Evolutionary conservation across 2,329 filamentous ascomycete genomes (phyloP), one percentile per base, ranked within the genome.

Genomic region (Ophiocordyceps camponoti-rufipedis): DNA sequence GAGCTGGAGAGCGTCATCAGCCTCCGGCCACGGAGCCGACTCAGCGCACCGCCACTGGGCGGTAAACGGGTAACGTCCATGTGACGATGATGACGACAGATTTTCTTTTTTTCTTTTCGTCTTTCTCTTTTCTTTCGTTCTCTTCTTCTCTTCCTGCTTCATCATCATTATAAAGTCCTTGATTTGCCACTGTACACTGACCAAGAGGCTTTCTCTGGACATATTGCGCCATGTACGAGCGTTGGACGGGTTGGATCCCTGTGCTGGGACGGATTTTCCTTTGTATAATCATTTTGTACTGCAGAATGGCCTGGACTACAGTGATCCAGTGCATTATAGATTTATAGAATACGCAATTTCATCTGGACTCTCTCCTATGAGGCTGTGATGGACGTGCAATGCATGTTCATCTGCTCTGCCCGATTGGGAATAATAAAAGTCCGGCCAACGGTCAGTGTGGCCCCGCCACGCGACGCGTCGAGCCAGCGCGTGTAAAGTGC

Each of bases 1-100:
- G 91, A 98, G 64, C 70, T 98, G 48, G 86, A 95, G 66, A 89
- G 85, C 51, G 77, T 98, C 48, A 93, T 96, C 59, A 75, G 69
- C 57, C 62, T 69, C 32, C 61, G 69, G 28, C 69, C 69, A 7
- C 58, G 57, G 50, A 61, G 52, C 44, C 62, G 65, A 41, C 53
- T 58, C 32, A 67, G 66, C 48, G 35, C 35, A 39, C 56, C 58
- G 12, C 60, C 60, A 2, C 49, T 56, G 14, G 44, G 55, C 14
- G 51, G 56, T 18, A 57, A 56, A 43, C 63, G 66, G 39, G 58
- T 66, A 44, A 58, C 67, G 32, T 71, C 68, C 28, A 60, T 70
- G 62, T 71, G 58, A 62, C 23, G 23, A 23, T 23, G 23, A 23
- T 5, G 23, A 23, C 19, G 41, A 35, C 35, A 16, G 18, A 11